Evolutionary conservation across 371 early-diverging fungal species (phyloP).

Genomic region (Thermomucor indicae-seudaticae): DNA sequence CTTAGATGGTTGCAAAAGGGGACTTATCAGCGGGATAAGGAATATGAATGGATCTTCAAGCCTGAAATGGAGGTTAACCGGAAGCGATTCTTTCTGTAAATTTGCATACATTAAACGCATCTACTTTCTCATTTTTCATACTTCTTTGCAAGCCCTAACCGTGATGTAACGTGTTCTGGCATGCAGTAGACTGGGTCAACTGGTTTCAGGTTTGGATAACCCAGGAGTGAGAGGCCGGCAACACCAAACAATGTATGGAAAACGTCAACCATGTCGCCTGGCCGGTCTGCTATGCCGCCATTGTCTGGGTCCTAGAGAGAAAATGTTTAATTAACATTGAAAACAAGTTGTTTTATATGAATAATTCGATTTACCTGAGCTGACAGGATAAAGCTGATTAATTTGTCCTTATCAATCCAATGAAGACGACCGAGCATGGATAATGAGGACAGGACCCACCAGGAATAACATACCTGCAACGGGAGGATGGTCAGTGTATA

Average conservation of each 20-base stretch:
- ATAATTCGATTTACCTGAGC: constrained; percentile 64
- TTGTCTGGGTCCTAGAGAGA: constrained; percentile 61
- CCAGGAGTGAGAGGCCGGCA: constrained; percentile 84
- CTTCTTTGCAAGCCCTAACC: constrained; percentile 10
- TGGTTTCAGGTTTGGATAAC: constrained; percentile 64
- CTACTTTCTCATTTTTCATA: constrained; percentile 1
- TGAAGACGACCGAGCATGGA: constrained; percentile 77
- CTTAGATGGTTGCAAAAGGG: constrained; percentile 95
- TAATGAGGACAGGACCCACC: constrained; percentile 96
- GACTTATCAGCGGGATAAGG: constrained; percentile 85
- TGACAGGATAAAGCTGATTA: constrained; percentile 77
- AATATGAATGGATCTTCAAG: constrained; percentile 94
- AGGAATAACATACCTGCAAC: constrained; percentile 92
- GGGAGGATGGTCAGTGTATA: not conserved
- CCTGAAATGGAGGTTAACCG: constrained; percentile 86
- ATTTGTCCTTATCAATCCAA: constrained; percentile 83
- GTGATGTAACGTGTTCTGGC: constrained; percentile 68
- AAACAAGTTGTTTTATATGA: not conserved
- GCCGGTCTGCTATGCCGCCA: constrained; percentile 98
- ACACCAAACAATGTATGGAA: constrained; percentile 98
- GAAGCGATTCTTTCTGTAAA: constrained; percentile 75
- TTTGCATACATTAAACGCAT: not conserved
- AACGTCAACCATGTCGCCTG: constrained; percentile 91
- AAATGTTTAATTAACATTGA: not conserved
- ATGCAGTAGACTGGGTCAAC: constrained; percentile 95